Percentiles rank a stretch among this genome's conserved stretches.
Conservation (phyloP, 2,329 filamentous ascomycete genomes). For the Paraphoma chrysanthemicola region DNA sequence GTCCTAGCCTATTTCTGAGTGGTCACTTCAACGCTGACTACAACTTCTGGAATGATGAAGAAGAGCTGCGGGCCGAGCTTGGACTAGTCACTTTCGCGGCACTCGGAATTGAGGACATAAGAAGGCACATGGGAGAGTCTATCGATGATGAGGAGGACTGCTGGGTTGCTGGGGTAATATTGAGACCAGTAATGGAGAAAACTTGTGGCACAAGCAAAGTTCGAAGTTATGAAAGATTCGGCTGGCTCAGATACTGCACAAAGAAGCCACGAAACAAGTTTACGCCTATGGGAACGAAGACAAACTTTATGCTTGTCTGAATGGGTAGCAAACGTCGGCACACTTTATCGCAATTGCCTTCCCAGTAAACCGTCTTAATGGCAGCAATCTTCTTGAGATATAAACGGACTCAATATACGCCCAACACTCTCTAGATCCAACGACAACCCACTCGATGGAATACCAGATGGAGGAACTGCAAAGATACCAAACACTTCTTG, state of each 20-base stretch:
- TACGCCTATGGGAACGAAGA: background rate
- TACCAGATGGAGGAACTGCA: no score
- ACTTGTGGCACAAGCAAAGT: background rate
- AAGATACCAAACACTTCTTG: no score
- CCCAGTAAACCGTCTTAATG: no score
- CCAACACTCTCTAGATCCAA: no score
- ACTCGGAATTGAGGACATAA: background rate
- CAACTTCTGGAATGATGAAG: background rate
- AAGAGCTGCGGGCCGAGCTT: background rate
- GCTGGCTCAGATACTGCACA: constrained; percentile 2
- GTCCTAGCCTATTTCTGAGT: no score
- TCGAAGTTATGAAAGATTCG: background rate
- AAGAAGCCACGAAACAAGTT: background rate
- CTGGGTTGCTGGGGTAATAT: constrained; percentile 1
- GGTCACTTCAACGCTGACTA: background rate
- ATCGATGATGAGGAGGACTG: background rate
- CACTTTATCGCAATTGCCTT: no score
- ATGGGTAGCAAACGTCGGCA: no score
- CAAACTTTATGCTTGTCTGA: background rate
- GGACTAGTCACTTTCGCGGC: background rate
- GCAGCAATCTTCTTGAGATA: no score
- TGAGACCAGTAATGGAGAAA: background rate
- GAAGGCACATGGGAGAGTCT: background rate
- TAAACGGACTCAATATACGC: no score
- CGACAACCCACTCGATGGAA: no score